Conservation (phyloP, 1,284 basidiomycete genomes). For the Boletus semigastroideus region DNA sequence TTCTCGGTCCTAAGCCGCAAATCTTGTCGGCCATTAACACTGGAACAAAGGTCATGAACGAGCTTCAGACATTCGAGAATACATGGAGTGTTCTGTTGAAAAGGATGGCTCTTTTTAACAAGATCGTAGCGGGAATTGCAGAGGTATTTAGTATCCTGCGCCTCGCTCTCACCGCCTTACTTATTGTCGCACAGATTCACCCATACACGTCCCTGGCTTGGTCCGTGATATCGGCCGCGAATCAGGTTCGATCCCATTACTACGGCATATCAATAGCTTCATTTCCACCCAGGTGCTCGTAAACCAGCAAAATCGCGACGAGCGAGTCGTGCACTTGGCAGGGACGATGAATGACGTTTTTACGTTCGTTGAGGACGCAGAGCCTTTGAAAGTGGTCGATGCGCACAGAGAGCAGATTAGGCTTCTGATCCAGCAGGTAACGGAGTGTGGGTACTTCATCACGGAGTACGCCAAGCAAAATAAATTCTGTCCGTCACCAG, state of each 20-base stretch:
- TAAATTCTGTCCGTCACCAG: slow-evolving; percentile 18
- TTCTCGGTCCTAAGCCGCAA: neutral
- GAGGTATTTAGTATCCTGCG: slow-evolving; percentile 7
- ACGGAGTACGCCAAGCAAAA: slow-evolving; percentile 20
- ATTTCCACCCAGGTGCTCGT: slow-evolving; percentile 15
- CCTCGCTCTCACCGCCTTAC: neutral
- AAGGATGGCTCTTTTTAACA: slow-evolving; percentile 14
- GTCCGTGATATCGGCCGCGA: slow-evolving; percentile 25
- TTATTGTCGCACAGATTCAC: slow-evolving; percentile 15
- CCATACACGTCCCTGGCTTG: slow-evolving; percentile 21
- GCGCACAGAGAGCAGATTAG: slow-evolving; percentile 9
- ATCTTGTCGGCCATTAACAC: neutral
- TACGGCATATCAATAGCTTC: neutral
- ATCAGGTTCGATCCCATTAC: slow-evolving; percentile 1
- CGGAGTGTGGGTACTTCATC: slow-evolving; percentile 30
- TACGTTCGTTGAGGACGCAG: slow-evolving; percentile 13
- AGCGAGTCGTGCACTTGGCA: slow-evolving; percentile 10
- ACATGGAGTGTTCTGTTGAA: slow-evolving; percentile 21
- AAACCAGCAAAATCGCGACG: slow-evolving; percentile 17
- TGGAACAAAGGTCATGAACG: neutral
- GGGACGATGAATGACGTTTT: slow-evolving; percentile 14
- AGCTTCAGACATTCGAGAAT: slow-evolving; percentile 15
- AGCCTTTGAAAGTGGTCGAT: slow-evolving; percentile 7
- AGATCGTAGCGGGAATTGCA: slow-evolving; percentile 9
- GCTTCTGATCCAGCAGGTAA: slow-evolving; percentile 20